These are phyloP conservation scores for Aspergillus clavatus DNA, from an alignment of 2,329 filamentous ascomycete genomes.

Conservation along the genomic window DNA sequence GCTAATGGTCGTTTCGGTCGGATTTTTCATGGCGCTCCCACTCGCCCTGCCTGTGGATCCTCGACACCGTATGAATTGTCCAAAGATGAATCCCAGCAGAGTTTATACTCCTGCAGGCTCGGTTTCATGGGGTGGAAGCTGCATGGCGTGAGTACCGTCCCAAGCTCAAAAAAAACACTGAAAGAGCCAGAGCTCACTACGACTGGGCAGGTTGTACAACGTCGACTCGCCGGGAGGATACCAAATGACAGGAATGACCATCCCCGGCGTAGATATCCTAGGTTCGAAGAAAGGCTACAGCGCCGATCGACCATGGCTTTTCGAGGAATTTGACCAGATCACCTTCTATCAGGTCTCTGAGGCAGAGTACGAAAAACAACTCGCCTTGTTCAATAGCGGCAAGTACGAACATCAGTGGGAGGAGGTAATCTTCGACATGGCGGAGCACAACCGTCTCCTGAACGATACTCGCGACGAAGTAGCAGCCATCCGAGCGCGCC, in stretches of 20 bases:
- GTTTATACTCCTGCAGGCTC: conserved; percentile 55
- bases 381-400: conserved; percentile 48
- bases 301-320: conserved; percentile 48
- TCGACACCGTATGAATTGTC: conserved; percentile 49
- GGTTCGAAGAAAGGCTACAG: conserved; percentile 50
- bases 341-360: conserved; percentile 52
- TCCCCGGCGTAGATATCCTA: conserved; percentile 51
- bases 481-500: conserved; percentile 40
- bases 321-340: conserved; percentile 54
- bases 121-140: conserved; percentile 53
- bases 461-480: conserved; percentile 46
- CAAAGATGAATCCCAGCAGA: conserved; percentile 54
- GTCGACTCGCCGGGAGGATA: conserved; percentile 56
- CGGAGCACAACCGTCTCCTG: conserved; percentile 49
- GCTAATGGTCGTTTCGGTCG: conserved; percentile 51
- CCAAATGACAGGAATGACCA: conserved; percentile 50
- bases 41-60: conserved; percentile 52
- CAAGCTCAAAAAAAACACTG: background rate
- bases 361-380: conserved; percentile 46
- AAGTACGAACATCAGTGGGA: conserved; percentile 50
- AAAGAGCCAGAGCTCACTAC: background rate
- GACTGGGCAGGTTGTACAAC: conserved; percentile 44
- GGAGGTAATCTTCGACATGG: conserved; percentile 52
- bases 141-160: conserved; percentile 37
- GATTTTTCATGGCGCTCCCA: conserved; percentile 53